Percentiles rank a stretch among this genome's conserved stretches.
Conservation (phyloP, 2,329 filamentous ascomycete genomes). For the Calonectria naviculata region DNA sequence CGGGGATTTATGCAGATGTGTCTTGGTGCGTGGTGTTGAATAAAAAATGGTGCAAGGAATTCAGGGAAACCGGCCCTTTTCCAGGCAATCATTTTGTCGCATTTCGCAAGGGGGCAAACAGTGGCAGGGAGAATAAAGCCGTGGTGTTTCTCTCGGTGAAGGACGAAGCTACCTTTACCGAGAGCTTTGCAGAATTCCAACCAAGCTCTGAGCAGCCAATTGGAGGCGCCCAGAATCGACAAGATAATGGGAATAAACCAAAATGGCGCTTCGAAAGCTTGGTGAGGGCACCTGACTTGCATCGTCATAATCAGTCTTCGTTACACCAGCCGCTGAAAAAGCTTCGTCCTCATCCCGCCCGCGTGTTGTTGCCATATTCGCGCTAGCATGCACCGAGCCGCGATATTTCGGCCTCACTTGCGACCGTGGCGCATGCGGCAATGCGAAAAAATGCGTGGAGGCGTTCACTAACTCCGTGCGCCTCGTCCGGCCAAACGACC, state of each 20-base stretch:
- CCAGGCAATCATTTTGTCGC: background rate
- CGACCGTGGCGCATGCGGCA: background rate
- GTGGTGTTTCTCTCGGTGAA: background rate
- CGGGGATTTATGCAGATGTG: conserved; percentile 38
- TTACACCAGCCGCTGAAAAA: background rate
- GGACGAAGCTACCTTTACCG: background rate
- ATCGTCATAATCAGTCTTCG: conserved; percentile 1
- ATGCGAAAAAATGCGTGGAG: background rate
- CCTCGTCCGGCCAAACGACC: background rate
- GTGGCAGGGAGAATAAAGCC: background rate
- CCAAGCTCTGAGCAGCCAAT: background rate
- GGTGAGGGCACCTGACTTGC: background rate
- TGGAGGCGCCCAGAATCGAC: background rate
- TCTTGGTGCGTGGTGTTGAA: background rate
- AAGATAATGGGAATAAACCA: background rate
- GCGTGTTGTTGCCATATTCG: background rate
- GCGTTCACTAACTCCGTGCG: conserved; percentile 1
- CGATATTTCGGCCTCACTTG: background rate
- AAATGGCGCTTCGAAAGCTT: background rate
- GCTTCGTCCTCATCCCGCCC: background rate
- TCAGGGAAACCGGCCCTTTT: conserved; percentile 18
- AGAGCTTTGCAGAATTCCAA: background rate
- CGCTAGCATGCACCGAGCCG: background rate
- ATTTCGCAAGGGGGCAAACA: background rate
- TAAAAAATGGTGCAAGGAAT: background rate